Evolutionary conservation across 768 basidiomycete genomes (phyloP), one percentile per base, ranked within the genome.

Genomic region (Rhizopogon salebrosus): DNA sequence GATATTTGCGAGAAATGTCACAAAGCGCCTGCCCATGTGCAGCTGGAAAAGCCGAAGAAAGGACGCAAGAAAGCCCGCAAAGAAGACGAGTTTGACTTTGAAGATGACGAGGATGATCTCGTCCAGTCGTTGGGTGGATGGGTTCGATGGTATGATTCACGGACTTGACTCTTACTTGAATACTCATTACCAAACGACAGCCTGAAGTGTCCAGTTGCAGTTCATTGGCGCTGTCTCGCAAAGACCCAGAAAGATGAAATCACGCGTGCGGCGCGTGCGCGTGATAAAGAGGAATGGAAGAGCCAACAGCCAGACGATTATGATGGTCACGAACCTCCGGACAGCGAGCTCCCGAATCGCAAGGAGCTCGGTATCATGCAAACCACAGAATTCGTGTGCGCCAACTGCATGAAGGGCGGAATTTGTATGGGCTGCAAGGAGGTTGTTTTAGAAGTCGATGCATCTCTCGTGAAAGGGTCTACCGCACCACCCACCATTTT

Each of bases 321-420:
- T 31, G 62, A 63, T 49, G 58, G 59, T 8, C 62, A 54, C 23
- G 57, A 58, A 24, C 41, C 57, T 22, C 38, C 49, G 14, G 18
- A 53, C 35, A 61, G 61, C 37, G 69, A 73, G 40, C 75, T 77
- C 36, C 63, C 62, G 4, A 80, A 80, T 63, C 77, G 80, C 29
- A 60, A 63, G 13, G 73, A 66, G 0, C 71, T 92, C 10, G 70
- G 69, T 40, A 54, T 71, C 34, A 61, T 79, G 54, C 76, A 89
- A 66, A 87, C 79, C 7, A 91, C 89, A 0, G 87, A 91, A 59
- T 93, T 91, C 58, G 72, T 90, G 26, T 93, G 91, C 61, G 80
- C 83, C 34, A 68, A 79, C 7, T 92, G 91, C 64, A 78, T 74
- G 64, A 87, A 85, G 61, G 88, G 87, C 7, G 87, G 87, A 13